phyloP scores from a whole-genome alignment of 345 rosid genomes.

The Rhodamnia argentea region DNA sequence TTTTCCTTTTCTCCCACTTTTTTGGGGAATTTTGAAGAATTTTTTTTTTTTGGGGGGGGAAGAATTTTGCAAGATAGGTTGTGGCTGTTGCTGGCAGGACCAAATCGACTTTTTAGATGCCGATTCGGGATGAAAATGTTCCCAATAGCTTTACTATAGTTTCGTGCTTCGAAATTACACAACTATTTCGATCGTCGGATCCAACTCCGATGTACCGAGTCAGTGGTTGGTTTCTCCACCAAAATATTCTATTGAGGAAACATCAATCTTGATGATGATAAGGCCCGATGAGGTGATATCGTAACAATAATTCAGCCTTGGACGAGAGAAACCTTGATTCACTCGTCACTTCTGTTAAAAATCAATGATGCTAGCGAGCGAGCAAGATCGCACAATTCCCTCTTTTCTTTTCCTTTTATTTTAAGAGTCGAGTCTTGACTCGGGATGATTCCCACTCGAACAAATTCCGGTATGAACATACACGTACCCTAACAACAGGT shows the following conservation, averaged over 20 bases:
- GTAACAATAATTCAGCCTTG: background rate
- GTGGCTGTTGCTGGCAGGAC: too few relatives aligned
- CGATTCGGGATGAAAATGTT: background rate
- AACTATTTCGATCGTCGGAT: background rate
- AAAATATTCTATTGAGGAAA: background rate
- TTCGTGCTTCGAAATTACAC: background rate
- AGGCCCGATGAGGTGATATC: background rate
- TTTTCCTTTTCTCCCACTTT: background rate
- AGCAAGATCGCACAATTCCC: too few relatives aligned
- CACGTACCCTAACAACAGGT: background rate
- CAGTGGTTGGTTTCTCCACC: background rate
- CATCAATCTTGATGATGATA: background rate
- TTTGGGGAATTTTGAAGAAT: background rate
- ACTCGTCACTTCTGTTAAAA: background rate
- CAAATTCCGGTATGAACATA: background rate
- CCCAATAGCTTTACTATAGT: background rate
- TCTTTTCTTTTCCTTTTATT: background rate
- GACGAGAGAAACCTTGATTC: rapidly evolving
- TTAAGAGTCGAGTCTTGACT: background rate
- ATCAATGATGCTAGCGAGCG: background rate
- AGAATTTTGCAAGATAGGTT: background rate
- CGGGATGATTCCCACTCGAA: background rate
- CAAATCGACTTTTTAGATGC: background rate
- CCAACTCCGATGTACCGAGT: background rate
- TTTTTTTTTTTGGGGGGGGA: background rate